Percentiles rank a stretch among this genome's conserved stretches.
phyloP scores from a whole-genome alignment of 495 filamentous ascomycete species.

The Friedmanniomyces endolithicus region DNA sequence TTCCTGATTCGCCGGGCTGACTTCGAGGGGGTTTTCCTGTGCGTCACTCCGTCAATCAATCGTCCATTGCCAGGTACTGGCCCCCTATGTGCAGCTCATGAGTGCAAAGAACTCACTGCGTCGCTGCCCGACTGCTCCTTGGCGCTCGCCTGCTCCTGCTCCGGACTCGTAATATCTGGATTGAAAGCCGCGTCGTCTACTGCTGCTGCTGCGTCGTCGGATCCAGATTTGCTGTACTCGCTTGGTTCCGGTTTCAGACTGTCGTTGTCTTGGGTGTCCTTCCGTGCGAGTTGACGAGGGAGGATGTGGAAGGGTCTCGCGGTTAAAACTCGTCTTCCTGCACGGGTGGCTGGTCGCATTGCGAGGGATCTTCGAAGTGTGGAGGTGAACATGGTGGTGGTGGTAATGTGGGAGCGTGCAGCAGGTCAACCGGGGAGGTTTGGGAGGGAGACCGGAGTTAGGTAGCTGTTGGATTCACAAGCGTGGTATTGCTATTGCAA shows the following conservation, averaged over 20 bases:
- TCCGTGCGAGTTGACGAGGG: constrained; percentile 10
- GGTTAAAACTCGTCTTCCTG: not conserved
- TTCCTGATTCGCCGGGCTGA: constrained; percentile 49
- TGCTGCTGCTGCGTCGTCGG: constrained; percentile 42
- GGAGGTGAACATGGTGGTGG: not conserved
- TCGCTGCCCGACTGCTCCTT: constrained; percentile 22
- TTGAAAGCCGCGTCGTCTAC: constrained; percentile 43
- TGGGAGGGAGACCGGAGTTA: not conserved
- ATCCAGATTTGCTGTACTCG: constrained; percentile 48
- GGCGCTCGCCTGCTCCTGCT: constrained; percentile 37
- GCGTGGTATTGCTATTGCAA: not conserved
- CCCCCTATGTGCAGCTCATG: not conserved
- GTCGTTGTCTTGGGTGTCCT: constrained; percentile 42
- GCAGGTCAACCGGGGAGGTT: not conserved
- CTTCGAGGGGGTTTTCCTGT: constrained; percentile 39
- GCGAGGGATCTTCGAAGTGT: not conserved
- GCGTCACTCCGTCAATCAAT: not conserved
- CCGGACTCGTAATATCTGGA: constrained; percentile 45
- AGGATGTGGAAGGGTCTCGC: not conserved
- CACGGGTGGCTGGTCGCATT: not conserved
- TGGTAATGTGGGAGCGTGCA: not conserved
- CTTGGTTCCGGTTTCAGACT: constrained; percentile 40
- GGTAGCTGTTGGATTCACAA: not conserved
- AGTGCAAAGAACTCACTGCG: constrained; percentile 3
- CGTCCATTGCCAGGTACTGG: not conserved